Conservation (phyloP, 2,329 filamentous ascomycete genomes). For the Penicillium sp. region DNA sequence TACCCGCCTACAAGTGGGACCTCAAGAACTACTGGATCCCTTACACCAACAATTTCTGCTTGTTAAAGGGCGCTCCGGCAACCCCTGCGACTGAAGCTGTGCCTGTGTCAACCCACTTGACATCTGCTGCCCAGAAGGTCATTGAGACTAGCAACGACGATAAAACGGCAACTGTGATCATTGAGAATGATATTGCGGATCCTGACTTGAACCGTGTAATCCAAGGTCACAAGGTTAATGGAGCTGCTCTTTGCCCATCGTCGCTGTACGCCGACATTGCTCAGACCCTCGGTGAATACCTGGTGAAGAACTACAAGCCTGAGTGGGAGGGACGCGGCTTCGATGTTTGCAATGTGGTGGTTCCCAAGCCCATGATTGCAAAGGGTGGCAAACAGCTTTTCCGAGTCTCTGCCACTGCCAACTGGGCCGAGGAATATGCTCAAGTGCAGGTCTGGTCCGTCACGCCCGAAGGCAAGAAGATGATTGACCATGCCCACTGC, state of each 20-base stretch:
- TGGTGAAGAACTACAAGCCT: constrained; percentile 33
- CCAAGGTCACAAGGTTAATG: constrained; percentile 37
- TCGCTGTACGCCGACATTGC: constrained; percentile 39
- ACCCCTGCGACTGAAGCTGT: constrained; percentile 10
- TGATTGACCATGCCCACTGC: constrained; percentile 35
- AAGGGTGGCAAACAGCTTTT: constrained; percentile 38
- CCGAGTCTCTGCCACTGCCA: constrained; percentile 33
- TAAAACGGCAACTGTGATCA: constrained; percentile 27
- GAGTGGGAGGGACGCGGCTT: constrained; percentile 29
- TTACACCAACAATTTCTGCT: constrained; percentile 34
- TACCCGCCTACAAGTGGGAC: constrained; percentile 39
- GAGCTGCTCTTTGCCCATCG: constrained; percentile 33
- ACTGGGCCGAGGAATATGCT: constrained; percentile 32
- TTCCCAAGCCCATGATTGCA: constrained; percentile 54
- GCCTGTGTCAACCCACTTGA: constrained; percentile 23
- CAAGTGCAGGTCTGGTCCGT: constrained; percentile 36
- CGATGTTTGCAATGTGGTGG: constrained; percentile 34
- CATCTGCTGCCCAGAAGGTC: constrained; percentile 30
- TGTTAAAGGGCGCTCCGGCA: constrained; percentile 31
- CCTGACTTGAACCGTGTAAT: constrained; percentile 34
- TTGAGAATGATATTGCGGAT: constrained; percentile 34
- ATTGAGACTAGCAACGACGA: constrained; percentile 26
- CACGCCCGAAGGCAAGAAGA: constrained; percentile 35
- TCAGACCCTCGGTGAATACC: constrained; percentile 32
- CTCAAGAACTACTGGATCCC: constrained; percentile 39